A percentile compares a stretch with the other conserved stretches of the same genome.
Conservation (phyloP, 1,284 basidiomycete genomes). For the Tremellales sp. region DNA sequence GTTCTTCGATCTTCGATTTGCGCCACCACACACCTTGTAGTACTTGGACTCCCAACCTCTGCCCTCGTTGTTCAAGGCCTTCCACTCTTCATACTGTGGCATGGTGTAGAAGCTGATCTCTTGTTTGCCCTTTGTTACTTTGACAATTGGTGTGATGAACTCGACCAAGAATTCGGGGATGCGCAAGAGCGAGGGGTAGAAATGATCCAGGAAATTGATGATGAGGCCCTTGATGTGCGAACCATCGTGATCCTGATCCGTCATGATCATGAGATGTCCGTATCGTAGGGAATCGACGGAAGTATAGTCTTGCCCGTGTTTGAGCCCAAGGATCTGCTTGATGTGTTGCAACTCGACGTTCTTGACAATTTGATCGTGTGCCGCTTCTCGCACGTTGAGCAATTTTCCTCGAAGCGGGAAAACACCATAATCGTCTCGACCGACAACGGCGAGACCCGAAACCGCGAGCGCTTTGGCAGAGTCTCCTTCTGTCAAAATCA, state of each 20-base stretch:
- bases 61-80: slow-evolving; percentile 71
- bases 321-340: slow-evolving; percentile 96
- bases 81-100: slow-evolving; percentile 94
- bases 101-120: slow-evolving; percentile 92
- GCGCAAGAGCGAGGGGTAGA: slow-evolving; percentile 91
- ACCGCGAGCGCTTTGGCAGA: slow-evolving; percentile 97
- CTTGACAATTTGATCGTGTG: slow-evolving; percentile 94
- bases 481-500: slow-evolving; percentile 98
- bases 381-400: slow-evolving; percentile 95
- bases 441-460: slow-evolving; percentile 89
- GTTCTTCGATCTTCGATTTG: neutral
- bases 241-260: slow-evolving; percentile 99
- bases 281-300: slow-evolving; percentile 75
- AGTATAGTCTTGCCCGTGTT: slow-evolving; percentile 86
- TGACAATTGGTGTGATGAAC: slow-evolving; percentile 97
- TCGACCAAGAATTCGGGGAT: slow-evolving; percentile 92
- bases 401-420: slow-evolving; percentile 97
- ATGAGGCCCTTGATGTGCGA: slow-evolving; percentile 99
- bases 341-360: slow-evolving; percentile 96
- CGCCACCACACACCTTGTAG: slow-evolving; percentile 69
- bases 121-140: slow-evolving; percentile 78
- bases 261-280: slow-evolving; percentile 98
- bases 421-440: slow-evolving; percentile 94
- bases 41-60: slow-evolving; percentile 91
- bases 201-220: slow-evolving; percentile 97